Evolutionary conservation across 805 yeast species (phyloP).

Genomic region (Metschnikowia anglica): DNA sequence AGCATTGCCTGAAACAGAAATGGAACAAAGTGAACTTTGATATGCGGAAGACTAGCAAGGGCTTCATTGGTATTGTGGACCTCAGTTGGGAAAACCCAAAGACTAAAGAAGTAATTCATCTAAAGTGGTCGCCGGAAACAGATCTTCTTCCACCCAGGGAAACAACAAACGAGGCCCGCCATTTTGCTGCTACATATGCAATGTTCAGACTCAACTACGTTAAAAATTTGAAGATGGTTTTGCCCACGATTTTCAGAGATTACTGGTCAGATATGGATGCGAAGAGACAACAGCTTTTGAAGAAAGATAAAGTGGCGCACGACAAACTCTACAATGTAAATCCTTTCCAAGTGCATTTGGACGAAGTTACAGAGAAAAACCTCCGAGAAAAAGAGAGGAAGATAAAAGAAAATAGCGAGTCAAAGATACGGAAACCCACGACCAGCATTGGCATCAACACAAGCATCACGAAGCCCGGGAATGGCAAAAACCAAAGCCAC

Average conservation of each 20-base stretch:
- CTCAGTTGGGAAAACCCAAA: conserved; percentile 78
- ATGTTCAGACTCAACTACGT: conserved; percentile 75
- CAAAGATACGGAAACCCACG: conserved; percentile 50
- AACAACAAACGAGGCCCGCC: conserved; percentile 87
- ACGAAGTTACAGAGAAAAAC: conserved; percentile 48
- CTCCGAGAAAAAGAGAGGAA: conserved; percentile 47
- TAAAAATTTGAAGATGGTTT: conserved; percentile 81
- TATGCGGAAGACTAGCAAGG: conserved; percentile 49
- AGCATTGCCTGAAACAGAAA: conserved; percentile 80
- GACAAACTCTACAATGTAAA: conserved; percentile 59
- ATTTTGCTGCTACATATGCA: conserved; percentile 86
- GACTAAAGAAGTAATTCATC: conserved; percentile 61
- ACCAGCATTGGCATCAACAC: conserved; percentile 23
- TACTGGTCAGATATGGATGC: conserved; percentile 75
- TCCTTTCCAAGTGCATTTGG: conserved; percentile 73
- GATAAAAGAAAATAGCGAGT: conserved; percentile 46
- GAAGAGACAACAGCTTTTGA: conserved; percentile 50
- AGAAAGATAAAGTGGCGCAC: conserved; percentile 48
- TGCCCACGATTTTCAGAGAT: conserved; percentile 78
- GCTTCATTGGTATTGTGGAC: conserved; percentile 63
- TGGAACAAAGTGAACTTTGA: conserved; percentile 88
- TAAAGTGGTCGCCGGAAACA: conserved; percentile 53
- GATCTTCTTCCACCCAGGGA: conserved; percentile 62
- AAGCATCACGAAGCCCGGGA: neutral
- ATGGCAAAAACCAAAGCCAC: conserved; percentile 2